These are phyloP conservation scores for Populus euphratica DNA, from an alignment of 345 rosid genomes.

Conservation along the genomic window DNA sequence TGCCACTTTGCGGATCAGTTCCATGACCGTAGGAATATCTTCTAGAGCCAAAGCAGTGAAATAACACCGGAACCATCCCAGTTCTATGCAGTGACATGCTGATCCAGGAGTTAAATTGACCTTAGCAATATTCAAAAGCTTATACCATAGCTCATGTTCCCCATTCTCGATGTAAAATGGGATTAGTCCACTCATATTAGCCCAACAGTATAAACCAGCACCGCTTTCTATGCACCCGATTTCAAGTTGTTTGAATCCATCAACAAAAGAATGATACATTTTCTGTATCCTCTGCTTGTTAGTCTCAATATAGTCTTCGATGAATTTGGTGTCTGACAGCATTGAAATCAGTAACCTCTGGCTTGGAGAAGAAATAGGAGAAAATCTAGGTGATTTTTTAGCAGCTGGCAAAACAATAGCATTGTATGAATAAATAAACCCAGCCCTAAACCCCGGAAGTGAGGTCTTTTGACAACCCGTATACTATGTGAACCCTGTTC, in stretches of 20 bases:
- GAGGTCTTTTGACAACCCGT: conserved; percentile 88
- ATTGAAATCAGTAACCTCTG: conserved; percentile 71
- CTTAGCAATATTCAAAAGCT: conserved; percentile 66
- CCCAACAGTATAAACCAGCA: conserved; percentile 91
- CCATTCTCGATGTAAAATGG: conserved; percentile 76
- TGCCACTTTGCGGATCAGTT: conserved; percentile 48
- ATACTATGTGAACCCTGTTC: conserved; percentile 74
- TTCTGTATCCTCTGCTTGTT: conserved; percentile 51
- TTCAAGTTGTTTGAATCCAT: conserved; percentile 56
- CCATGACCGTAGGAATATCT: conserved; percentile 61
- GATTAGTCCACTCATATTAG: conserved; percentile 69
- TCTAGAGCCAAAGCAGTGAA: conserved; percentile 59
- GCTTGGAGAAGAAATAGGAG: conserved; percentile 66
- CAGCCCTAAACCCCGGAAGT: conserved; percentile 78
- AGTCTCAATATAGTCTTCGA: conserved; percentile 47
- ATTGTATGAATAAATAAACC: conserved; percentile 70
- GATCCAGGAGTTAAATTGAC: conserved; percentile 85
- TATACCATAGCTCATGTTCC: conserved; percentile 75
- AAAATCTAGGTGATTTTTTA: conserved; percentile 65
- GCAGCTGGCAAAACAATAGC: conserved; percentile 63
- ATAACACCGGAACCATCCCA: conserved; percentile 95
- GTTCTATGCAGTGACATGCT: conserved; percentile 88
- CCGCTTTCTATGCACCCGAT: conserved; percentile 56
- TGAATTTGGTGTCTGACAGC: conserved; percentile 68
- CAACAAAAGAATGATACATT: conserved; percentile 51